Evolutionary conservation across 75 land plant species (phyloP).

Genomic region (Sequoiadendron giganteum): DNA sequence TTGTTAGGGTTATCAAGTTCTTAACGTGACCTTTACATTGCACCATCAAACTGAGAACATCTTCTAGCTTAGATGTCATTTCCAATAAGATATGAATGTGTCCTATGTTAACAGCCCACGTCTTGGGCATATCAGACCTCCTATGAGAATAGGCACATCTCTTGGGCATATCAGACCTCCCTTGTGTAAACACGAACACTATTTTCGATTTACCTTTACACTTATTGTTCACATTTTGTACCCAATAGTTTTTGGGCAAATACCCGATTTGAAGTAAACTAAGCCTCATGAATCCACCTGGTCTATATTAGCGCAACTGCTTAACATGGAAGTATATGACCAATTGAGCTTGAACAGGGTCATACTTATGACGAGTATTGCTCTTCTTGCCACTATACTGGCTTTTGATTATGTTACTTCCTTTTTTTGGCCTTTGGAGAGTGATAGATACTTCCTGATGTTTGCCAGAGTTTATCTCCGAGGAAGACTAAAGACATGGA

Average conservation of each 20-base stretch:
- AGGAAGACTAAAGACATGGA: neutral
- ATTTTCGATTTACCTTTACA: neutral
- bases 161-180: neutral
- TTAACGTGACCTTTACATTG: neutral
- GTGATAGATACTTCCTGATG: neutral
- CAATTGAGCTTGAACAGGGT: neutral
- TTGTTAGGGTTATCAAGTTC: neutral
- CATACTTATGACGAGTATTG: neutral
- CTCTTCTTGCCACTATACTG: neutral
- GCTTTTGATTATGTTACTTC: neutral
- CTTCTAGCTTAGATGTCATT: neutral
- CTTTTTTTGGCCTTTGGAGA: neutral
- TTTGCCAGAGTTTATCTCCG: neutral
- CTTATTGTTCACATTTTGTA: no score
- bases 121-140: neutral
- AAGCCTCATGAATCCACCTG: neutral
- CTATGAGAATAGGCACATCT: neutral
- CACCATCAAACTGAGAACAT: neutral
- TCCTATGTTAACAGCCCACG: neutral
- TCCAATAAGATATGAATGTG: neutral
- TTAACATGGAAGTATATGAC: neutral
- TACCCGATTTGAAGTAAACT: neutral
- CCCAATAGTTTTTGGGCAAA: neutral
- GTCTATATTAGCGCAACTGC: neutral
- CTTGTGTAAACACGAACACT: neutral